Evolutionary conservation across 441 rosid genomes (phyloP).

Genomic region (Lepidium campestre): DNA sequence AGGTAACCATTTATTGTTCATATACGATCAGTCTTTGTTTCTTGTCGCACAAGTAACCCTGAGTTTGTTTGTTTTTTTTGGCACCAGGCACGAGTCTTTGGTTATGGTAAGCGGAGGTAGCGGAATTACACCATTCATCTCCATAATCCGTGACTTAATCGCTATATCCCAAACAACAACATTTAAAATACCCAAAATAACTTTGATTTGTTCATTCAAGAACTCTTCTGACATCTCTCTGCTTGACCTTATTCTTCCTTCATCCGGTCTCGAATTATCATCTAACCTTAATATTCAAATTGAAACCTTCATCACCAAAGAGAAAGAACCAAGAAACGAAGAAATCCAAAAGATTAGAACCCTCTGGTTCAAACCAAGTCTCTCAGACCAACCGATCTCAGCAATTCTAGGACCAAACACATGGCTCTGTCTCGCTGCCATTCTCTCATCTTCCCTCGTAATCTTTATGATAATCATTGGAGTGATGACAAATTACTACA

Average conservation of each 20-base stretch:
- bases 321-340: conserved; percentile 12
- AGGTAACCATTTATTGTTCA: conserved; percentile 19
- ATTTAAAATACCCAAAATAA: conserved; percentile 45
- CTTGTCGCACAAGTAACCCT: background rate
- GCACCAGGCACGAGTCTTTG: conserved; percentile 56
- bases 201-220: conserved; percentile 64
- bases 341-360: conserved; percentile 25
- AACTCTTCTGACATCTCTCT: conserved; percentile 59
- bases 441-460: conserved; percentile 43
- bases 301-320: conserved; percentile 50
- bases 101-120: conserved; percentile 96
- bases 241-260: conserved; percentile 74
- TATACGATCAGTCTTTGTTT: background rate
- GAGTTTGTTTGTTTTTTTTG: background rate
- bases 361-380: conserved; percentile 38
- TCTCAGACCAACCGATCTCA: conserved; percentile 32
- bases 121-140: conserved; percentile 82
- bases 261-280: conserved; percentile 30
- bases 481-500: conserved; percentile 37
- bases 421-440: conserved; percentile 49
- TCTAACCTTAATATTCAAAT: conserved; percentile 34
- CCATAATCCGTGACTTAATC: conserved; percentile 67
- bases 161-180: conserved; percentile 24
- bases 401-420: conserved; percentile 38
- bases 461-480: conserved; percentile 43